Conservation (phyloP, 495 filamentous ascomycete genomes). For the Symbiotaphrina buchneri region DNA sequence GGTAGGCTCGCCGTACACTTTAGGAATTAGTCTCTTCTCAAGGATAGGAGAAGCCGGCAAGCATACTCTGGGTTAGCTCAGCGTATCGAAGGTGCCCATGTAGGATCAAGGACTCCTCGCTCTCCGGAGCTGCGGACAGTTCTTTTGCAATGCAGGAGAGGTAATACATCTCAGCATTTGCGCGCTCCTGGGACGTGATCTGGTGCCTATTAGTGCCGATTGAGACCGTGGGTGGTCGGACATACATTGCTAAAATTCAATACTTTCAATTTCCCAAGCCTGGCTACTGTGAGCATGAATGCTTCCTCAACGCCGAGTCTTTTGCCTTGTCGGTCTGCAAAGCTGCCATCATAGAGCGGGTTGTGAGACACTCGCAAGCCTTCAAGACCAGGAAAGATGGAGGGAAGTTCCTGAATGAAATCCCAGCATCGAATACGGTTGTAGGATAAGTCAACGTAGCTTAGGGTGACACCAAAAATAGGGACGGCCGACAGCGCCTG, state of each 20-base stretch:
- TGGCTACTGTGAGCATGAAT: slow-evolving; percentile 73
- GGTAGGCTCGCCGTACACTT: slow-evolving; percentile 37
- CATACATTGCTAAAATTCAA: slow-evolving; percentile 49
- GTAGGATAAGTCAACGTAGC: slow-evolving; percentile 59
- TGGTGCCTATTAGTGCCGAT: slow-evolving; percentile 1
- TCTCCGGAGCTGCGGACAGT: slow-evolving; percentile 33
- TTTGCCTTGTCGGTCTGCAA: slow-evolving; percentile 7
- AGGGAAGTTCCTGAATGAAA: slow-evolving; percentile 40
- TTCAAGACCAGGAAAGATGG: slow-evolving; percentile 43
- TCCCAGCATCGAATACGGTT: slow-evolving; percentile 50
- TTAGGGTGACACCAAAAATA: slow-evolving; percentile 13
- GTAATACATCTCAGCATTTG: slow-evolving; percentile 84
- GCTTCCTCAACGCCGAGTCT: slow-evolving; percentile 43
- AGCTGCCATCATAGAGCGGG: slow-evolving; percentile 38
- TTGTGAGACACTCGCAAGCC: slow-evolving; percentile 65
- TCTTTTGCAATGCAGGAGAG: slow-evolving; percentile 57
- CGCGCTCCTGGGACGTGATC: slow-evolving; percentile 48
- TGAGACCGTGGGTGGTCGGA: not conserved
- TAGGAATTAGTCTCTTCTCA: not conserved
- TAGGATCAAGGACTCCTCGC: slow-evolving; percentile 27
- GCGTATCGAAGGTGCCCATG: slow-evolving; percentile 41
- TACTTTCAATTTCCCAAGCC: slow-evolving; percentile 35
- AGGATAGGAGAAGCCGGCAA: not conserved
- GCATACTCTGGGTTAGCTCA: slow-evolving; percentile 36
- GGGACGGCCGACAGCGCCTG: no score